A percentile compares a stretch with the other conserved stretches of the same genome.
phyloP scores from a whole-genome alignment of 1,139 yeast genomes.

The Suhomyces anneliseae region DNA sequence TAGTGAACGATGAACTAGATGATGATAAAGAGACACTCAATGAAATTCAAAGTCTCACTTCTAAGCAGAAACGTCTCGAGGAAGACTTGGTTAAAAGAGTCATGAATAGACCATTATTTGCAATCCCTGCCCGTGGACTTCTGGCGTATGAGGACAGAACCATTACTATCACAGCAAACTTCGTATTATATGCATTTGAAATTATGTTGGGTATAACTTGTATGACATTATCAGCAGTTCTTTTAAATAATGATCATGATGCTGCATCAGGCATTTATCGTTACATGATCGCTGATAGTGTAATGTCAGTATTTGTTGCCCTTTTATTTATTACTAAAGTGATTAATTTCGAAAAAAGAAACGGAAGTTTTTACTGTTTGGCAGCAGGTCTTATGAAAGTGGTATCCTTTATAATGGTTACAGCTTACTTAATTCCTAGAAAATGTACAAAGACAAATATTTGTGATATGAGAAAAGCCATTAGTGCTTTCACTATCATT shows the following conservation, averaged over 20 bases:
- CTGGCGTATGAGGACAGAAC: slow-evolving; percentile 18
- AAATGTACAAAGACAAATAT: slow-evolving; percentile 21
- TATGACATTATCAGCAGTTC: slow-evolving; percentile 31
- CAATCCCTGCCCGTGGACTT: slow-evolving; percentile 15
- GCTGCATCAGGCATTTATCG: slow-evolving; percentile 30
- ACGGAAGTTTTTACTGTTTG: slow-evolving; percentile 46
- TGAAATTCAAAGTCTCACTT: slow-evolving; percentile 20
- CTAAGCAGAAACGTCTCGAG: slow-evolving; percentile 31
- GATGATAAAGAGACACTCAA: neutral
- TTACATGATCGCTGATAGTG: slow-evolving; percentile 41
- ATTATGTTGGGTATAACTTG: slow-evolving; percentile 33
- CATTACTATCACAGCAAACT: slow-evolving; percentile 30
- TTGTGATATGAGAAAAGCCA: slow-evolving; percentile 38
- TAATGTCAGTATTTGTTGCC: slow-evolving; percentile 35
- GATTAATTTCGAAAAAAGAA: slow-evolving; percentile 41
- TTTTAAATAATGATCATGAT: slow-evolving; percentile 25
- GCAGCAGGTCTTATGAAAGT: slow-evolving; percentile 34
- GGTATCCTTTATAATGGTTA: slow-evolving; percentile 35
- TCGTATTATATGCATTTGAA: slow-evolving; percentile 37
- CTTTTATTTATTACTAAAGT: slow-evolving; percentile 35
- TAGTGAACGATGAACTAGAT: neutral
- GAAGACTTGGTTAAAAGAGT: slow-evolving; percentile 33
- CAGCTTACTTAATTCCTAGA: slow-evolving; percentile 27
- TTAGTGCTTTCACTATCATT: slow-evolving; percentile 39
- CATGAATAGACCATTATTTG: slow-evolving; percentile 37